Evolutionary conservation across 2,329 filamentous ascomycete genomes (phyloP).

Genomic region (Metarhizium humberi): DNA sequence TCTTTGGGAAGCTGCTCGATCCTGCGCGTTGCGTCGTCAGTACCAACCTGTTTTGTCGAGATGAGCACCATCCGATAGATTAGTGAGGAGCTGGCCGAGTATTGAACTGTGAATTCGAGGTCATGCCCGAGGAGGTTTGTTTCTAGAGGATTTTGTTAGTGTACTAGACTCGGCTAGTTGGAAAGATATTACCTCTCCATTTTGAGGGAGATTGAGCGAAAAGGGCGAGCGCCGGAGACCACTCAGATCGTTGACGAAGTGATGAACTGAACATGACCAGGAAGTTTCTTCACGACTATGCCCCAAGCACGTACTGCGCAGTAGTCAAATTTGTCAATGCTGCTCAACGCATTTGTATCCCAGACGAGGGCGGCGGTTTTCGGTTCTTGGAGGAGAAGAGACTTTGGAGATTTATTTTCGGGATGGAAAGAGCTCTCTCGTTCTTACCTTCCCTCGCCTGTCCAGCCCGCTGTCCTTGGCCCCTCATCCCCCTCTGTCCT

Average conservation of each 20-base stretch:
- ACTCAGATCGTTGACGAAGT: slow-evolving; percentile 26
- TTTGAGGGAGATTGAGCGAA: slow-evolving; percentile 12
- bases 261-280: slow-evolving; percentile 29
- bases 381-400: background rate
- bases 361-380: background rate
- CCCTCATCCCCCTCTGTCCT: background rate
- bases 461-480: background rate
- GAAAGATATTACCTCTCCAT: slow-evolving; percentile 16
- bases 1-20: slow-evolving; percentile 31
- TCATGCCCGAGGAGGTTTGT: slow-evolving; percentile 33
- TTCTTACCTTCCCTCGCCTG: background rate
- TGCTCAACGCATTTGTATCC: background rate
- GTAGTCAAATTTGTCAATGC: background rate
- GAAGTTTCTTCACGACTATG: background rate
- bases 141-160: slow-evolving; percentile 23
- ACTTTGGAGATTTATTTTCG: background rate
- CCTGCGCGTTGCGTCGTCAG: slow-evolving; percentile 18
- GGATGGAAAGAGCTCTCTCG: slow-evolving; percentile 3
- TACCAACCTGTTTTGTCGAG: slow-evolving; percentile 25
- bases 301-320: background rate
- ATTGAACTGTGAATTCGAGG: slow-evolving; percentile 28
- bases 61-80: slow-evolving; percentile 31
- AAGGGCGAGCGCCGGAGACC: slow-evolving; percentile 20
- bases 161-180: background rate
- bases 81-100: background rate